Evolutionary conservation across 306 rosid genomes (phyloP).

Genomic region (Glycine soja): DNA sequence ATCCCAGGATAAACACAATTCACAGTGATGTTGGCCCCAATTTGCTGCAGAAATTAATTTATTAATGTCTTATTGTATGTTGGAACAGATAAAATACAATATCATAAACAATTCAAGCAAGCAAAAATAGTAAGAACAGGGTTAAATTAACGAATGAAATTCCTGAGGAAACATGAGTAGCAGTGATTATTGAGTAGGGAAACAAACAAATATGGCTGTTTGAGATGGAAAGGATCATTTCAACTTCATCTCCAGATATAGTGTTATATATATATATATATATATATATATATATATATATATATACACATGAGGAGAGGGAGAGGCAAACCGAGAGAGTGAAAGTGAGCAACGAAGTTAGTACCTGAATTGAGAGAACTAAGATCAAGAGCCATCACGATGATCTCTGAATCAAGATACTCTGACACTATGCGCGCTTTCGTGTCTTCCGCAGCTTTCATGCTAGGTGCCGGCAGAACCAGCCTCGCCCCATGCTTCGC

Average conservation of each 20-base stretch:
- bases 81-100: constrained; percentile 7
- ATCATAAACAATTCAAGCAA: not conserved
- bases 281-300: no score
- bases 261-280: no score
- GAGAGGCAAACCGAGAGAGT: constrained; percentile 73
- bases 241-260: constrained; percentile 82
- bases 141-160: constrained; percentile 29
- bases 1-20: constrained; percentile 96
- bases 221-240: constrained; percentile 49
- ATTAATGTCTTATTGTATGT: not conserved
- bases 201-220: constrained; percentile 53
- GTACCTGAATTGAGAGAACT: constrained; percentile 75
- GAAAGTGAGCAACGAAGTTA: constrained; percentile 65
- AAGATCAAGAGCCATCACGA: constrained; percentile 81
- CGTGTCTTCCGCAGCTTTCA: constrained; percentile 78
- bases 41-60: constrained; percentile 59
- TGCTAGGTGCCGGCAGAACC: constrained; percentile 74
- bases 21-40: constrained; percentile 78
- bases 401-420: constrained; percentile 61
- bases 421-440: constrained; percentile 68
- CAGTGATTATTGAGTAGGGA: constrained; percentile 16
- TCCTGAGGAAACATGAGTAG: constrained; percentile 12
- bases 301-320: constrained; percentile 76
- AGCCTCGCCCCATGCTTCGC: constrained; percentile 83
- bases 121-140: not conserved